These are phyloP conservation scores for Fusarium austroafricanum DNA, from an alignment of 2,329 filamentous ascomycete genomes.

Conservation along the genomic window DNA sequence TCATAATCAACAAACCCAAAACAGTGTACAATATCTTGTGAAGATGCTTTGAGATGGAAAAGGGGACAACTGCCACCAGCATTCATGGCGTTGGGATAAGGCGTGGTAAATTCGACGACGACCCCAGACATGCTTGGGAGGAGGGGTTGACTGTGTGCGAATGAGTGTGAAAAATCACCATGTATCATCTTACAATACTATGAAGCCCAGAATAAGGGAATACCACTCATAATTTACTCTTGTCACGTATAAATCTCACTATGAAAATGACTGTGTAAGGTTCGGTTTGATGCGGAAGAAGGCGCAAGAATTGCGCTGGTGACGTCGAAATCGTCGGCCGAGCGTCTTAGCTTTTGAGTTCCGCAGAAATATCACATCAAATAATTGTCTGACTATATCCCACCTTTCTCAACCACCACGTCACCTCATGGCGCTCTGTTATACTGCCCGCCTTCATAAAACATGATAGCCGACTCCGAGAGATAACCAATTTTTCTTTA, in stretches of 20 bases:
- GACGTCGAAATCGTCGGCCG: conserved; percentile 34
- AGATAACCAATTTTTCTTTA: conserved; percentile 47
- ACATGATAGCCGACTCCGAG: conserved; percentile 43
- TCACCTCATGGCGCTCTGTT: background rate
- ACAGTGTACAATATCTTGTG: conserved; percentile 44
- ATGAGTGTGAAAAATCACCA: conserved; percentile 21
- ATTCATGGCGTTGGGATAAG: conserved; percentile 45
- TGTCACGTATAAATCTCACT: background rate
- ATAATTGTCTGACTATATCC: conserved; percentile 21
- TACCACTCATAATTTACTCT: conserved; percentile 41
- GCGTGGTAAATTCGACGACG: conserved; percentile 31
- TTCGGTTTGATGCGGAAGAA: conserved; percentile 29
- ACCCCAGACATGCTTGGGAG: conserved; percentile 32
- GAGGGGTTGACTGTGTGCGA: conserved; percentile 42
- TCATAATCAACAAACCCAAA: conserved; percentile 23
- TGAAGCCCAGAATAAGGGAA: conserved; percentile 27
- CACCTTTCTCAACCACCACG: background rate
- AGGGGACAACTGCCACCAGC: conserved; percentile 31
- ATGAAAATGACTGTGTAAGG: background rate
- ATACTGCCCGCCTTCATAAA: conserved; percentile 9
- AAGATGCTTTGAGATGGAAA: conserved; percentile 14
- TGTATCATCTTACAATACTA: conserved; percentile 44
- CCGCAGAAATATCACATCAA: conserved; percentile 34
- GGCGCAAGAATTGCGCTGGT: conserved; percentile 13
- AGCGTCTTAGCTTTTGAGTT: conserved; percentile 23